Evolutionary conservation across 129 eudicot genomes (phyloP).

Genomic region (Mikania micrantha): DNA sequence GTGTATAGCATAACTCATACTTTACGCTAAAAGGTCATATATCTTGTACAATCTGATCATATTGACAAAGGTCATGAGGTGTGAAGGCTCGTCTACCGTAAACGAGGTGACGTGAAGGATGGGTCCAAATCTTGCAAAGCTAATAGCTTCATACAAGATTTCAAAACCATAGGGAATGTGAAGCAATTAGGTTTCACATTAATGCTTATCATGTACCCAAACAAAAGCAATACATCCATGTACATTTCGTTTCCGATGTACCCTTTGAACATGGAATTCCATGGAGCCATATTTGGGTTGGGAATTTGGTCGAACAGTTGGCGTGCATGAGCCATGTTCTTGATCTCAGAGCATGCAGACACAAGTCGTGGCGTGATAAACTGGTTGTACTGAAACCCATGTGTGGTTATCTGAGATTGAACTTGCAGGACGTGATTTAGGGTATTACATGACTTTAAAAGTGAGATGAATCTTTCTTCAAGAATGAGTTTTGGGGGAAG

Average conservation of each 20-base stretch:
- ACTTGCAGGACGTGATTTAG: slow-evolving; percentile 38
- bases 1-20: too few relatives aligned
- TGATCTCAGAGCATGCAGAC: slow-evolving; percentile 23
- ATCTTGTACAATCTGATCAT: too few relatives aligned
- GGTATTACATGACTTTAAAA: slow-evolving; percentile 59
- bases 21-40: too few relatives aligned
- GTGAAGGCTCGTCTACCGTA: too few relatives aligned
- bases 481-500: slow-evolving; percentile 25
- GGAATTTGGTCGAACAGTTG: slow-evolving; percentile 58
- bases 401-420: slow-evolving; percentile 47
- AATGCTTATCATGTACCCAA: slow-evolving; percentile 38
- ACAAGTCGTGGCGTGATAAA: slow-evolving; percentile 46
- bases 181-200: slow-evolving; percentile 49
- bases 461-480: slow-evolving; percentile 49
- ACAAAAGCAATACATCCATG: slow-evolving; percentile 32
- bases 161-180: slow-evolving; percentile 64
- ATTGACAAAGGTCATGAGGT: too few relatives aligned
- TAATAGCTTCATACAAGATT: slow-evolving; percentile 48
- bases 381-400: slow-evolving; percentile 39
- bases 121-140: slow-evolving; percentile 41
- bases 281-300: slow-evolving; percentile 40
- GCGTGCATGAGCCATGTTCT: slow-evolving; percentile 39
- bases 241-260: slow-evolving; percentile 41
- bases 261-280: slow-evolving; percentile 70
- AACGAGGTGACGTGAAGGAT: too few relatives aligned